These are phyloP conservation scores for Nyssa sinensis DNA, from an alignment of 148 eudicot species.

Conservation along the genomic window DNA sequence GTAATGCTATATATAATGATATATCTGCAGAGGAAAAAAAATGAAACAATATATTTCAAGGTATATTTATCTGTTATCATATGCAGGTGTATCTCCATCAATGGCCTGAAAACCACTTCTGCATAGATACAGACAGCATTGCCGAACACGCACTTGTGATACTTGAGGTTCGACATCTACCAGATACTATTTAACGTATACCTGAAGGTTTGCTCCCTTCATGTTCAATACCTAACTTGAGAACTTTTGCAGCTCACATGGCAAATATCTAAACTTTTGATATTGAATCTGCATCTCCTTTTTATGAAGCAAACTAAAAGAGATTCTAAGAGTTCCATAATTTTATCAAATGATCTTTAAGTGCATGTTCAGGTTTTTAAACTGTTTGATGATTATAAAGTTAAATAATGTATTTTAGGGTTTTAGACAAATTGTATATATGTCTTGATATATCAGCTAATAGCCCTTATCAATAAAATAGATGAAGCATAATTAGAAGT, in stretches of 20 bases:
- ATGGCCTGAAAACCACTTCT: neutral
- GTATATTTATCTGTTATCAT: no score
- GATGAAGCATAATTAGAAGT: neutral
- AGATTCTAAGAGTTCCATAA: neutral
- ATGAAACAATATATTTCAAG: neutral
- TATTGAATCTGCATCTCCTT: neutral
- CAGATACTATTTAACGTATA: slow-evolving; percentile 31
- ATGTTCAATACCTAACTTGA: slow-evolving; percentile 17
- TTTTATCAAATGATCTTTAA: neutral
- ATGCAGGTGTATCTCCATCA: neutral
- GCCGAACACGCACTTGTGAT: slow-evolving; percentile 10
- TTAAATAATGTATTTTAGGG: neutral
- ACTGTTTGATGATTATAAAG: neutral
- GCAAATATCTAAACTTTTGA: neutral
- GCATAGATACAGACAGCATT: neutral
- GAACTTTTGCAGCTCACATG: neutral
- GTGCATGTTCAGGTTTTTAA: neutral
- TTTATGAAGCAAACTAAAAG: neutral
- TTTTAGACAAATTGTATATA: neutral
- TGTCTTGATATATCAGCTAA: no score
- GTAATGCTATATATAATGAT: neutral
- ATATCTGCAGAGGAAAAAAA: neutral
- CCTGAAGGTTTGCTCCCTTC: slow-evolving; percentile 27
- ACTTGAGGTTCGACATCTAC: slow-evolving; percentile 29
- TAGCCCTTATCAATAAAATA: neutral